Conservation (phyloP, 2,329 filamentous ascomycete species). For the Stagonosporopsis chrysanthemi region DNA sequence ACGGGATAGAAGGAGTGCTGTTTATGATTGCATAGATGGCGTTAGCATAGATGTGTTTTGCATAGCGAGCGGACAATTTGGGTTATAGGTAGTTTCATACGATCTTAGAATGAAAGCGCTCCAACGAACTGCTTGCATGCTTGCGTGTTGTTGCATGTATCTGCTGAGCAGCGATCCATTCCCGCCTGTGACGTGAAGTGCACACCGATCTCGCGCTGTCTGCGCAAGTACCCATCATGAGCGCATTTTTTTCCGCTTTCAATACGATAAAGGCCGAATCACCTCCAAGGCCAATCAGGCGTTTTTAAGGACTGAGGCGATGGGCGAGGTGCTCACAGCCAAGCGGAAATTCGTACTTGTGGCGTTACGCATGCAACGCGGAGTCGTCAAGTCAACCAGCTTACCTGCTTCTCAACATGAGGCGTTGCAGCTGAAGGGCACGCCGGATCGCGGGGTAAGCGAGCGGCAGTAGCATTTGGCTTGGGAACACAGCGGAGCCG, state of each 20-base stretch:
- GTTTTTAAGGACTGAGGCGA: too few species aligned
- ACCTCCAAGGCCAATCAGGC: too few species aligned
- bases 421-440: slow-evolving; percentile 1
- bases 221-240: too few species aligned
- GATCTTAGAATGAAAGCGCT: not conserved
- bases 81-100: not conserved
- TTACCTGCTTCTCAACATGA: slow-evolving; percentile 2
- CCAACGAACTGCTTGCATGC: not conserved
- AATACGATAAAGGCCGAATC: too few species aligned
- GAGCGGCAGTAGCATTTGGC: not conserved
- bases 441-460: not conserved
- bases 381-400: slow-evolving; percentile 8
- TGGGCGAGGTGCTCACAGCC: too few species aligned
- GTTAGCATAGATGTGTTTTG: slow-evolving; percentile 17
- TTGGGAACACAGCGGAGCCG: slow-evolving; percentile 12
- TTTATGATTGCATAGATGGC: slow-evolving; percentile 24
- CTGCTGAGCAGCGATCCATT: not conserved
- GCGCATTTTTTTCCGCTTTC: too few species aligned
- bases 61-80: not conserved
- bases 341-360: not conserved
- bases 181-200: not conserved
- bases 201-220: not conserved
- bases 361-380: not conserved
- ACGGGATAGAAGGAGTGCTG: too few species aligned
- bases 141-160: not conserved